These are phyloP conservation scores for Westerdykella sp. DNA, from an alignment of 2,329 filamentous ascomycete species.

Conservation along the genomic window DNA sequence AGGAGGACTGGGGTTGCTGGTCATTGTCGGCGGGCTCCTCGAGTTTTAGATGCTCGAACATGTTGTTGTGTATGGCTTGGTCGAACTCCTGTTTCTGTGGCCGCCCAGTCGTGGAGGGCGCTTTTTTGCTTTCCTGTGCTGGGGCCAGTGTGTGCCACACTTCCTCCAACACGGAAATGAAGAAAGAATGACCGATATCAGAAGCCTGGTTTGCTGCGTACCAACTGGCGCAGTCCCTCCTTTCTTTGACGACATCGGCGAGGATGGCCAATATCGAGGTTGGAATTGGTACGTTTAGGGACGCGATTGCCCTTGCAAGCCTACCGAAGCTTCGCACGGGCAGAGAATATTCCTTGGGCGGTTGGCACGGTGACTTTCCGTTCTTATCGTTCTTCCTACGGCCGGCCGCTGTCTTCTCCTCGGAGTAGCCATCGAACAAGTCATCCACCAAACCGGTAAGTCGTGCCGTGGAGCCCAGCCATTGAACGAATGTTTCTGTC, in stretches of 20 bases:
- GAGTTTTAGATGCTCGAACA: neutral
- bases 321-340: no score
- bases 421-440: neutral
- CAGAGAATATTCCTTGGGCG: neutral
- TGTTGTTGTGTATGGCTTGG: neutral
- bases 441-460: slow-evolving; percentile 7
- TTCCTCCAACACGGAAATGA: neutral
- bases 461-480: slow-evolving; percentile 10
- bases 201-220: no score
- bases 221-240: no score
- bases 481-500: slow-evolving; percentile 9
- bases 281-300: no score
- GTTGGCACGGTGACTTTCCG: neutral
- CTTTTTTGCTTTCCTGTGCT: no score
- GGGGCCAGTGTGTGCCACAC: neutral
- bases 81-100: no score
- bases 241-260: no score
- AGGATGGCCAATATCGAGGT: no score
- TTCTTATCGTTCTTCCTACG: neutral
- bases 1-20: slow-evolving; percentile 2
- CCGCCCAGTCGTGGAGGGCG: no score
- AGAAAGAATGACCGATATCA: no score
- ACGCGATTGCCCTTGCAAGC: no score
- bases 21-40: neutral
- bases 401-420: neutral